These are phyloP conservation scores for Mycena filopes DNA, from an alignment of 768 basidiomycete genomes.

Conservation along the genomic window DNA sequence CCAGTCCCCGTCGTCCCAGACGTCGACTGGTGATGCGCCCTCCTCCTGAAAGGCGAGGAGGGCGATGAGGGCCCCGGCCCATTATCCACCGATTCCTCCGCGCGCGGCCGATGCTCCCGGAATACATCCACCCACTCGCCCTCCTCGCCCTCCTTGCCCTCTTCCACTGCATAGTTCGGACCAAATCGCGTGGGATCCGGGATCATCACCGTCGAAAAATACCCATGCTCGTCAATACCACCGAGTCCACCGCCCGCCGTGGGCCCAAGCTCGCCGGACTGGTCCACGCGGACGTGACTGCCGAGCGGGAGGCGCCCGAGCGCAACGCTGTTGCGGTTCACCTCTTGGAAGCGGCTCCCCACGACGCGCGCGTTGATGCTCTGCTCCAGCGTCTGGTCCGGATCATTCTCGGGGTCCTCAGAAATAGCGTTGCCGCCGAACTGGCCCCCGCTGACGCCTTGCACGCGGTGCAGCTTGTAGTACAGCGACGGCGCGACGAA, in stretches of 20 bases:
- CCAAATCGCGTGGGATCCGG: conserved; percentile 66
- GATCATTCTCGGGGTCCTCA: conserved; percentile 9
- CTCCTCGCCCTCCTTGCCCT: conserved; percentile 48
- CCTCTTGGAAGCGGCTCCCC: conserved; percentile 79
- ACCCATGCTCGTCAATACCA: conserved; percentile 37
- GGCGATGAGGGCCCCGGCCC: conserved; percentile 29
- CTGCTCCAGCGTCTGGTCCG: conserved; percentile 60
- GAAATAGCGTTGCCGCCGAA: conserved; percentile 44
- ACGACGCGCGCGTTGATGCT: conserved; percentile 71
- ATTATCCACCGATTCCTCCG: conserved; percentile 30
- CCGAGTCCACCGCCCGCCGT: conserved; percentile 19
- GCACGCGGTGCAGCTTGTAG: conserved; percentile 75
- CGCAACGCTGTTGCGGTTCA: conserved; percentile 66
- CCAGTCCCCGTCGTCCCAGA: background rate
- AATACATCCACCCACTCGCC: conserved; percentile 33
- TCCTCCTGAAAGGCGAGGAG: conserved; percentile 16
- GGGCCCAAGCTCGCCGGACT: conserved; percentile 60
- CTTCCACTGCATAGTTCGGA: conserved; percentile 58
- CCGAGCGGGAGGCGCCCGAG: conserved; percentile 72
- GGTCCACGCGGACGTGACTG: conserved; percentile 64
- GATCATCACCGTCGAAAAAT: conserved; percentile 47
- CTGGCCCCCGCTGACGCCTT: conserved; percentile 68
- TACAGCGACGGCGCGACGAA: conserved; percentile 85
- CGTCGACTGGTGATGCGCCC: conserved; percentile 13
- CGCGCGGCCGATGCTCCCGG: conserved; percentile 25